Evolutionary conservation across 2,329 filamentous ascomycete genomes (phyloP).

Genomic region (Talaromyces amestolkiae): DNA sequence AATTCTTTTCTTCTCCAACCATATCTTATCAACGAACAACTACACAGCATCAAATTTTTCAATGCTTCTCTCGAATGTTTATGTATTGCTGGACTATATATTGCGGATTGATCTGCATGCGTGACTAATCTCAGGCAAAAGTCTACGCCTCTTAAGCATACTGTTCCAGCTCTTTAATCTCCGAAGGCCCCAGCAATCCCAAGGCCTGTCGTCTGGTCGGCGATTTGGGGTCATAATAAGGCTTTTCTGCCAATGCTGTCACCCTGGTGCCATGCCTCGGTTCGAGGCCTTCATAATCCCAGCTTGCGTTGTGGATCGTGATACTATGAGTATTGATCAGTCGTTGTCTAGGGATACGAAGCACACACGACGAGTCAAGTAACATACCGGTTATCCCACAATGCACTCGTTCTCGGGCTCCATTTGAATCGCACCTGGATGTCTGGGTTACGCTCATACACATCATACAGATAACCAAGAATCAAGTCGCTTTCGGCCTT

Average conservation of each 20-base stretch:
- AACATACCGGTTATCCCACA: constrained; percentile 66
- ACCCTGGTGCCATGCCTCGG: constrained; percentile 71
- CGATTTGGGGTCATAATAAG: constrained; percentile 63
- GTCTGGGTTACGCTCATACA: constrained; percentile 68
- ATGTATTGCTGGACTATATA: not conserved
- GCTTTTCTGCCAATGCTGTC: constrained; percentile 68
- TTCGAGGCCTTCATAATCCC: constrained; percentile 67
- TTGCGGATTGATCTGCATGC: not conserved
- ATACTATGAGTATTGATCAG: constrained; percentile 46
- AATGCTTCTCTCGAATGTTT: not conserved
- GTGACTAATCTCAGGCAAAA: too few relatives aligned
- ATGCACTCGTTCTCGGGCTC: constrained; percentile 63
- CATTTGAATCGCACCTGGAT: constrained; percentile 71
- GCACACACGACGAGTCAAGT: not conserved
- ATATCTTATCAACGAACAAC: not conserved
- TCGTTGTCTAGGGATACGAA: not conserved
- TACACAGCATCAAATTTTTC: not conserved
- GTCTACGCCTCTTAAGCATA: constrained; percentile 23
- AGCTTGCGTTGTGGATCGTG: constrained; percentile 71
- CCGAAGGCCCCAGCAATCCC: constrained; percentile 59
- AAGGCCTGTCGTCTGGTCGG: constrained; percentile 66
- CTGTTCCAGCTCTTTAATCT: constrained; percentile 31
- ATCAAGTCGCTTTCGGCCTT: constrained; percentile 67
- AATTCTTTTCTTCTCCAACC: not conserved
- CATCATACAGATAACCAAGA: constrained; percentile 64